Conservation (phyloP, 1,284 basidiomycete species). For the Ustilago bromivora region DNA sequence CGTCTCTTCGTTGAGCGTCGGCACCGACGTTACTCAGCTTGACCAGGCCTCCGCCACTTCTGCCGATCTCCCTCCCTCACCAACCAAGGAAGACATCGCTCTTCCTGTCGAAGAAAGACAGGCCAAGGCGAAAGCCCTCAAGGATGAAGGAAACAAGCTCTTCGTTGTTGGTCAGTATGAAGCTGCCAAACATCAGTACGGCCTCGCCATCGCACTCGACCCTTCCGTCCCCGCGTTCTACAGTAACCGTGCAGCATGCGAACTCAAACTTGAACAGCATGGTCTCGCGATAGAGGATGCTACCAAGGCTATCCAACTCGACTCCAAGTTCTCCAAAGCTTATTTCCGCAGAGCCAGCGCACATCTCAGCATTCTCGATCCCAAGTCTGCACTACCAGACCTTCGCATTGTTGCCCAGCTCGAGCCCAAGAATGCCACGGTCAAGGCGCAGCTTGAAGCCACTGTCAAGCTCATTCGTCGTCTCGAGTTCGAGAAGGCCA, state of each 20-base stretch:
- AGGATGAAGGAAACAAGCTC: conserved; percentile 64
- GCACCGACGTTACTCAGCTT: conserved; percentile 37
- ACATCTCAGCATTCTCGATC: conserved; percentile 82
- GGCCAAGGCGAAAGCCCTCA: conserved; percentile 47
- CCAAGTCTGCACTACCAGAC: conserved; percentile 64
- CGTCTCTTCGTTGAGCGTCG: conserved; percentile 24
- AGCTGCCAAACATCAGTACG: conserved; percentile 63
- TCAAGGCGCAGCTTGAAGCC: conserved; percentile 83
- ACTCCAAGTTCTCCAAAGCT: conserved; percentile 91
- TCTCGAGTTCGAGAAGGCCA: conserved; percentile 66
- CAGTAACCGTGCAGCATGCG: conserved; percentile 67
- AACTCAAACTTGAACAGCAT: conserved; percentile 69
- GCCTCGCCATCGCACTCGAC: conserved; percentile 61
- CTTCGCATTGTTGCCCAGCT: conserved; percentile 76
- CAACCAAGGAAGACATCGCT: conserved; percentile 37
- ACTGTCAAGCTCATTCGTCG: conserved; percentile 87
- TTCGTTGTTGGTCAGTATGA: conserved; percentile 60
- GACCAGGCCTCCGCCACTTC: conserved; percentile 58
- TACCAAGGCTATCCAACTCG: conserved; percentile 84
- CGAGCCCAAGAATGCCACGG: conserved; percentile 86
- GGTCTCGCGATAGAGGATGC: conserved; percentile 68
- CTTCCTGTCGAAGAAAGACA: conserved; percentile 54
- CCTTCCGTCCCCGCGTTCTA: conserved; percentile 57
- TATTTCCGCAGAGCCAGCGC: conserved; percentile 93
- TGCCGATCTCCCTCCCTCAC: conserved; percentile 58